Conservation (phyloP, 495 filamentous ascomycete species). For the Annulohypoxylon stygium region DNA sequence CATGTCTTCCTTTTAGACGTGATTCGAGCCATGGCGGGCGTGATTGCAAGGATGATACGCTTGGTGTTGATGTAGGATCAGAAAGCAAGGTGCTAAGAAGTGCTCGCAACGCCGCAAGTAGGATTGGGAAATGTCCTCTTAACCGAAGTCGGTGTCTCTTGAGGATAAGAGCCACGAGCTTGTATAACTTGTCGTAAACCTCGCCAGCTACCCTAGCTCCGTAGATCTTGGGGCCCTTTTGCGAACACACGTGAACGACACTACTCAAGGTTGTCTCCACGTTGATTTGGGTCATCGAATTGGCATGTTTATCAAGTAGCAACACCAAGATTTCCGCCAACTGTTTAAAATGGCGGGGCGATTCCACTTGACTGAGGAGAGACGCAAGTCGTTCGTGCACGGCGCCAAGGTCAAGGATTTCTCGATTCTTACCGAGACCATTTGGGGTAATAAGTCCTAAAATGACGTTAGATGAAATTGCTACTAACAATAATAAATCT, state of each 20-base stretch:
- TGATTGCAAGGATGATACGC: constrained; percentile 44
- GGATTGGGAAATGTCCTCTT: constrained; percentile 56
- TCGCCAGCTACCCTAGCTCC: constrained; percentile 57
- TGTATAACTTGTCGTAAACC: constrained; percentile 73
- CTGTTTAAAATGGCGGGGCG: constrained; percentile 68
- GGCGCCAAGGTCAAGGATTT: constrained; percentile 32
- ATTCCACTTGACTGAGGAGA: constrained; percentile 52
- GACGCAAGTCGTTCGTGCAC: constrained; percentile 46
- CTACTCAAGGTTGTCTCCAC: constrained; percentile 73
- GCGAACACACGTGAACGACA: constrained; percentile 67
- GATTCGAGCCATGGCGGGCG: constrained; percentile 47
- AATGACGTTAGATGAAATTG: constrained; percentile 35
- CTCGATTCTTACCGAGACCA: constrained; percentile 14
- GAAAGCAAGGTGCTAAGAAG: constrained; percentile 45
- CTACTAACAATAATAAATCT: not conserved
- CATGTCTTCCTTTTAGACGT: constrained; percentile 63
- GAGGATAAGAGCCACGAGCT: constrained; percentile 70
- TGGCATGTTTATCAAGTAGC: constrained; percentile 68
- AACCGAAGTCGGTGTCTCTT: constrained; percentile 63
- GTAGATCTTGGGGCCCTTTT: constrained; percentile 49
- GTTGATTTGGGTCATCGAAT: constrained; percentile 75
- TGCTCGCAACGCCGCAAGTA: constrained; percentile 44
- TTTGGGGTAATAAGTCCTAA: constrained; percentile 29
- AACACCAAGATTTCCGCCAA: constrained; percentile 66
- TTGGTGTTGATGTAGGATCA: constrained; percentile 27